Conservation (phyloP, 345 rosid genomes). For the Alliaria petiolata region DNA sequence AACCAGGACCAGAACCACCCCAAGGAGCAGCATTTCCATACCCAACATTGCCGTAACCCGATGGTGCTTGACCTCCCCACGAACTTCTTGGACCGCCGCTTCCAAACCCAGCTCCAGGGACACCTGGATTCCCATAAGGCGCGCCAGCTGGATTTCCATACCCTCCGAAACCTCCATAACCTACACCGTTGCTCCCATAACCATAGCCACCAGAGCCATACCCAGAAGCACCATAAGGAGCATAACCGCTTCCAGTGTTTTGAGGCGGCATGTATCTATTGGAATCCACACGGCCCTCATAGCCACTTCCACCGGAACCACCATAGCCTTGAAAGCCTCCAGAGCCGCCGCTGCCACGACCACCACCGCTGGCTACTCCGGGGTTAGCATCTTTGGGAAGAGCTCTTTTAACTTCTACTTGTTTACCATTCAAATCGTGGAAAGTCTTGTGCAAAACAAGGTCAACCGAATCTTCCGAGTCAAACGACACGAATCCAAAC, state of each 20-base stretch:
- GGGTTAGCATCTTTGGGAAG: constrained; percentile 96
- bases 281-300: constrained; percentile 82
- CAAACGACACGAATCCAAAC: constrained; percentile 95
- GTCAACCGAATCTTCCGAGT: constrained; percentile 88
- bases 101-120: constrained; percentile 74
- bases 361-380: constrained; percentile 51
- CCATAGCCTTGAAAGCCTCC: constrained; percentile 68
- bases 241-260: constrained; percentile 58
- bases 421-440: constrained; percentile 91
- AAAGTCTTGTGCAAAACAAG: constrained; percentile 80
- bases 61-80: constrained; percentile 75
- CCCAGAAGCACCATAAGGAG: constrained; percentile 83
- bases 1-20: constrained; percentile 55
- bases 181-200: constrained; percentile 69
- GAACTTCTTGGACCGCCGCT: constrained; percentile 89
- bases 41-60: constrained; percentile 84
- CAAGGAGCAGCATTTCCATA: constrained; percentile 78
- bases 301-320: constrained; percentile 57
- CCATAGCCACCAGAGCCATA: constrained; percentile 79
- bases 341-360: constrained; percentile 48
- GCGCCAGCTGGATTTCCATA: constrained; percentile 71
- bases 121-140: constrained; percentile 72
- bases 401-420: constrained; percentile 96
- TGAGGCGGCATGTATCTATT: constrained; percentile 81
- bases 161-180: constrained; percentile 85